phyloP scores from a whole-genome alignment of 164 flowering plant genomes.

The Piper longum region DNA sequence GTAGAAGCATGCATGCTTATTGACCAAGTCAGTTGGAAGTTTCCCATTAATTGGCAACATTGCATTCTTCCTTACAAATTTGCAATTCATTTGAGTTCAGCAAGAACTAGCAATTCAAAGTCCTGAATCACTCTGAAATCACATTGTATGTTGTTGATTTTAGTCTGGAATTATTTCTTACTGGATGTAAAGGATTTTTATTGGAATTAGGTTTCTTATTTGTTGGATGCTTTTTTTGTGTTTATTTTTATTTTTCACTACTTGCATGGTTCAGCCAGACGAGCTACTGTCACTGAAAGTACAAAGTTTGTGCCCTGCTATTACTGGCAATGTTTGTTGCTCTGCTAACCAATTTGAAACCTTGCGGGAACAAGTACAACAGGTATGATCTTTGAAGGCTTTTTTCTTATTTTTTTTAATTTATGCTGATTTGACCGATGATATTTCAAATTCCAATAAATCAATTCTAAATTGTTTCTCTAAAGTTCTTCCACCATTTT shows the following conservation, averaged over 20 bases:
- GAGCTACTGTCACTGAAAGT: conserved; percentile 69
- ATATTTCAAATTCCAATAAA: neutral
- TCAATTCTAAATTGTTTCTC: no score
- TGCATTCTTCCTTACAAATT: neutral
- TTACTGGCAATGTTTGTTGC: conserved; percentile 89
- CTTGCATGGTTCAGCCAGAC: conserved; percentile 53
- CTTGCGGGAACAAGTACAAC: conserved; percentile 79
- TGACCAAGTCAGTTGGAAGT: neutral
- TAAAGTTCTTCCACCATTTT: no score
- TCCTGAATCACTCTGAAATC: neutral
- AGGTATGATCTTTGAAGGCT: conserved; percentile 31
- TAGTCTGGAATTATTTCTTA: neutral
- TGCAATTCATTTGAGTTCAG: no score
- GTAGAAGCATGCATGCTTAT: neutral
- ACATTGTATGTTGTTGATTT: neutral
- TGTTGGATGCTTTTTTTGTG: neutral
- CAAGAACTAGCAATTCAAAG: no score
- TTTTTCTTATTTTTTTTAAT: no score
- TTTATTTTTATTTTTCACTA: neutral
- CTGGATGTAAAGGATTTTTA: no score
- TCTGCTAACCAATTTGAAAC: conserved; percentile 78
- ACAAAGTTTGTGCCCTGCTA: conserved; percentile 92
- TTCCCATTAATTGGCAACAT: neutral
- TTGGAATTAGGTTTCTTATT: no score
- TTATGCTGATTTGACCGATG: neutral